Evolutionary conservation across 1,284 basidiomycete genomes (phyloP).

Genomic region (Sparassis latifolia): DNA sequence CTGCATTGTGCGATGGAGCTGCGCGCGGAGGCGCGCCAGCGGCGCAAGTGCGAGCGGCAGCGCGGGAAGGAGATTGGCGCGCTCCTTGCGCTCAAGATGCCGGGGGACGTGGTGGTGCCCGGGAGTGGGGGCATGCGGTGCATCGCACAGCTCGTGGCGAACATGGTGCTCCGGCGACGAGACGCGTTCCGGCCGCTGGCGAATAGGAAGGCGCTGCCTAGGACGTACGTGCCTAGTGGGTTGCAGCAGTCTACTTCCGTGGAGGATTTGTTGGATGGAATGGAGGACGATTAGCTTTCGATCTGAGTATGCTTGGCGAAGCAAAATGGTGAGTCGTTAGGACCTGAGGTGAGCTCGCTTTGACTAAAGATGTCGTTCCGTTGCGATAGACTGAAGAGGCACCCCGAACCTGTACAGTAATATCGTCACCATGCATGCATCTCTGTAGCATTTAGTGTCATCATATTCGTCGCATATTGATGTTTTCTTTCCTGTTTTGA

Average conservation of each 20-base stretch:
- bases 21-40: conserved; percentile 38
- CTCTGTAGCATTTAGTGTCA: conserved; percentile 16
- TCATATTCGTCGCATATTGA: conserved; percentile 8
- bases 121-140: conserved; percentile 27
- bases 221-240: conserved; percentile 19
- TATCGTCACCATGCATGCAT: conserved; percentile 10
- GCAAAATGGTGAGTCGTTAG: conserved; percentile 6
- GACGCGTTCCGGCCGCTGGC: conserved; percentile 33
- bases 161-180: conserved; percentile 46
- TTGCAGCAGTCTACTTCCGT: conserved; percentile 17
- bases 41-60: conserved; percentile 44
- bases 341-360: no score
- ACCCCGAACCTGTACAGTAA: conserved; percentile 10
- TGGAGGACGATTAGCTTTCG: background rate
- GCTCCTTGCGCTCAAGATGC: conserved; percentile 43
- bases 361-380: no score
- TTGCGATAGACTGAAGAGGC: conserved; percentile 9
- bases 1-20: conserved; percentile 32
- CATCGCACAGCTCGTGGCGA: conserved; percentile 47
- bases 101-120: conserved; percentile 14
- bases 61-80: conserved; percentile 43
- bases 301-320: background rate
- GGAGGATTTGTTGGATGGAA: conserved; percentile 7
- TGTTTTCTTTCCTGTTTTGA: no score
- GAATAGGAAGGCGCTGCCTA: conserved; percentile 21